Conservation (phyloP, 169 alveolate species). For the Sarcocystis neurona region DNA sequence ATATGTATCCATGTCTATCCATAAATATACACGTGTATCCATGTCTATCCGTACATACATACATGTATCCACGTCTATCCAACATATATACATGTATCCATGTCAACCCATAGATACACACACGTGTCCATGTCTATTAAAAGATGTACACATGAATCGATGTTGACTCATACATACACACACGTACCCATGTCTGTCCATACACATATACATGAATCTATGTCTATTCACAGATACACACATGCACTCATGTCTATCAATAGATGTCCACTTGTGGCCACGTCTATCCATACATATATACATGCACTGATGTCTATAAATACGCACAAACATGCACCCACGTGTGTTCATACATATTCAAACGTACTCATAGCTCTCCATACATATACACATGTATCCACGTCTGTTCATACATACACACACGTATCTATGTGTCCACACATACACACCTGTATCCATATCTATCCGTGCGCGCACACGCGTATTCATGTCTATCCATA, state of each 20-base stretch:
- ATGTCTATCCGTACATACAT: not conserved
- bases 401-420: no score
- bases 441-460: no score
- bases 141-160: conserved; percentile 7
- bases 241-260: conserved; percentile 31
- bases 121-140: not conserved
- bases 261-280: conserved; percentile 40
- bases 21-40: conserved; percentile 21
- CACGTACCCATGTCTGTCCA: not conserved
- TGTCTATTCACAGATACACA: not conserved
- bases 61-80: not conserved
- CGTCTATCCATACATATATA: conserved; percentile 1
- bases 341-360: not conserved
- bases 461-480: no score
- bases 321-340: conserved; percentile 3
- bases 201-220: conserved; percentile 32
- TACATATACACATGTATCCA: not conserved
- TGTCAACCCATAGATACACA: not conserved
- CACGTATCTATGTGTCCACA: no score
- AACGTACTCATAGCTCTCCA: not conserved
- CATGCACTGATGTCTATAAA: conserved; percentile 37
- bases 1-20: conserved; percentile 21
- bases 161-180: not conserved
- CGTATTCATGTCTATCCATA: no score
- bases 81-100: conserved; percentile 4